Evolutionary conservation across 305 asterid genomes (phyloP).

Genomic region (Fraxinus dipetala): DNA sequence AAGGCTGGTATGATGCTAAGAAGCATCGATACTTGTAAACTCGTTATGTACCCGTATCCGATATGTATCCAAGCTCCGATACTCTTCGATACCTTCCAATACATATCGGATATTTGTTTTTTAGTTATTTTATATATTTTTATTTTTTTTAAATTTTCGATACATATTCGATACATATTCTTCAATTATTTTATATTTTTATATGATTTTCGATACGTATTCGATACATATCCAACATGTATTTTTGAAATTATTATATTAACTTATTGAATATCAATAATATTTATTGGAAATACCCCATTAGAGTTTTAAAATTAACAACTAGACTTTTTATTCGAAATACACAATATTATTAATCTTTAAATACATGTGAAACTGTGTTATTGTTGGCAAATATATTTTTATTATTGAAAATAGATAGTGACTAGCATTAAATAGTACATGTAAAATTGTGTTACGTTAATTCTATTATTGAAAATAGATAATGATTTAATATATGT

Average conservation of each 20-base stretch:
- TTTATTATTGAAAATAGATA: neutral
- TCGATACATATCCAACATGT: neutral
- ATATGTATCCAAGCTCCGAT: neutral
- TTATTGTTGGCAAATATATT: neutral
- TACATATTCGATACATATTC: neutral
- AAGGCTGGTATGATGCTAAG: conserved; percentile 8
- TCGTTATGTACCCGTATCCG: neutral
- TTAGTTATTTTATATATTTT: no score
- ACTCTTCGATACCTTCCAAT: neutral
- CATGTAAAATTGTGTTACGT: neutral
- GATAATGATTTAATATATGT: neutral
- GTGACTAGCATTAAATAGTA: neutral
- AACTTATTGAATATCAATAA: neutral
- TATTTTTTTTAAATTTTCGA: no score
- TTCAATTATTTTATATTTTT: no score
- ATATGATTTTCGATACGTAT: neutral
- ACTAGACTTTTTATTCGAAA: neutral
- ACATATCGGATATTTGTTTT: no score
- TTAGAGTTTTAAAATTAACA: neutral
- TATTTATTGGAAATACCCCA: neutral
- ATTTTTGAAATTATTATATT: no score
- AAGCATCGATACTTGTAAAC: neutral
- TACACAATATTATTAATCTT: neutral
- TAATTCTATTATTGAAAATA: neutral
- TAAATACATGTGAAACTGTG: neutral